Percentiles rank a stretch among this genome's conserved stretches.
Evolutionary conservation across 192 early-diverging fungal species (phyloP).

Genomic region (Geranomyces michiganensis): DNA sequence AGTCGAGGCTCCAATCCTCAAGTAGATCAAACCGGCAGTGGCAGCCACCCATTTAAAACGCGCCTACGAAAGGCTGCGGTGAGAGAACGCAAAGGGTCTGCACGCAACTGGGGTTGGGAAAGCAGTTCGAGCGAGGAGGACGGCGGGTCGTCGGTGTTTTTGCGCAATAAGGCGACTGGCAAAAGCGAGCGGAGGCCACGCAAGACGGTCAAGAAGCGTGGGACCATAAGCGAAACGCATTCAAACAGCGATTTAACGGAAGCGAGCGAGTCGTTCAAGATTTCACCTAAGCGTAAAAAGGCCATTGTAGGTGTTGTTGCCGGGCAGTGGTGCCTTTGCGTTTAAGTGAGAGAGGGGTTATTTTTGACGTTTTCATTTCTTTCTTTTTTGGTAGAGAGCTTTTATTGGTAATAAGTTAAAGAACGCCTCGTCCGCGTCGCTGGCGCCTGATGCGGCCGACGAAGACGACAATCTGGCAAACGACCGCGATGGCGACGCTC

Average conservation of each 20-base stretch:
- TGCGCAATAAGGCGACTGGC: not conserved
- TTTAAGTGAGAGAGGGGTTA: too few species aligned
- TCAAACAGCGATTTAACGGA: slow-evolving; percentile 3
- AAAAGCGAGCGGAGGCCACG: not conserved
- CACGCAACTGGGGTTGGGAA: slow-evolving; percentile 12
- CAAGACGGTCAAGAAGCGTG: not conserved
- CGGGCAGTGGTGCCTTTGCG: too few species aligned
- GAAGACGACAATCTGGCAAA: too few species aligned
- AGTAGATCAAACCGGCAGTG: not conserved
- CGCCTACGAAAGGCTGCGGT: too few species aligned
- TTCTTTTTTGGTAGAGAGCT: not conserved
- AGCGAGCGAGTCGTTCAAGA: not conserved
- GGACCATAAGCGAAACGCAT: not conserved
- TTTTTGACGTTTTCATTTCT: not conserved
- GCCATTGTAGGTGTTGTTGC: not conserved
- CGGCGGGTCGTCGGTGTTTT: not conserved
- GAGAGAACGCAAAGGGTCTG: too few species aligned
- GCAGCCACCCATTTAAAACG: too few species aligned
- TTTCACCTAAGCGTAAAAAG: not conserved
- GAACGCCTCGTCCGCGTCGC: slow-evolving; percentile 5
- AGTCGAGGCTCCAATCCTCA: not conserved
- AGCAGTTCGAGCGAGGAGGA: slow-evolving; percentile 12
- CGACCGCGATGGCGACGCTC: too few species aligned
- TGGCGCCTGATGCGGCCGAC: not conserved
- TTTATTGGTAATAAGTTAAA: slow-evolving; percentile 2